These are phyloP conservation scores for Mycena floridula DNA, from an alignment of 768 basidiomycete genomes.

Conservation along the genomic window DNA sequence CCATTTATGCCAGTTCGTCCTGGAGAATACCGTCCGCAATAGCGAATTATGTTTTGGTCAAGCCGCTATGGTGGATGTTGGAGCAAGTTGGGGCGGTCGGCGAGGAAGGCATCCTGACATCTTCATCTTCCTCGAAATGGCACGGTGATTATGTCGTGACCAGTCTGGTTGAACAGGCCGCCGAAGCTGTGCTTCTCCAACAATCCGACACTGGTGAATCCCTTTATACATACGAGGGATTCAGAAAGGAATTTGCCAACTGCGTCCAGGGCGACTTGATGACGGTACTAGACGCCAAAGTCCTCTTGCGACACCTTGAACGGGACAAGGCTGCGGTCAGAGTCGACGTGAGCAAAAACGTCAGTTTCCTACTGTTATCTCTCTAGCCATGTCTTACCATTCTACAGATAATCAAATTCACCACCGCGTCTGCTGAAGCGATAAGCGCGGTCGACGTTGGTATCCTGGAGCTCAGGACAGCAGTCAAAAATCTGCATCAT, in stretches of 20 bases:
- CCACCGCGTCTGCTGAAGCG: constrained; percentile 28
- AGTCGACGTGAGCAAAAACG: constrained; percentile 67
- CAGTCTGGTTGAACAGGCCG: constrained; percentile 58
- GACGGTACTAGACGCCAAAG: constrained; percentile 56
- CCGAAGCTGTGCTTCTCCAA: constrained; percentile 44
- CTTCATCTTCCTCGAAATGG: constrained; percentile 39
- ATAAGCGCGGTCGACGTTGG: constrained; percentile 81
- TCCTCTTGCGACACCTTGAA: constrained; percentile 73
- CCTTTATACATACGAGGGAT: constrained; percentile 56
- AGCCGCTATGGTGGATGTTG: constrained; percentile 84
- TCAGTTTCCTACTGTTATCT: constrained; percentile 25
- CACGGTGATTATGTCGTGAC: constrained; percentile 71
- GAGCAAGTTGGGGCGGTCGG: constrained; percentile 71
- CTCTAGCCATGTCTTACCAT: constrained; percentile 25
- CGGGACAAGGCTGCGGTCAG: constrained; percentile 61
- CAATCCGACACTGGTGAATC: constrained; percentile 49
- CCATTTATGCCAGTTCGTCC: constrained; percentile 61
- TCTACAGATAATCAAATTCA: constrained; percentile 72
- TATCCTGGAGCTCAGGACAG: constrained; percentile 72
- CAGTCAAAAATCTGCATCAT: constrained; percentile 56
- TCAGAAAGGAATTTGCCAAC: constrained; percentile 51
- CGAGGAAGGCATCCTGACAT: constrained; percentile 42
- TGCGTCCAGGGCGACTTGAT: constrained; percentile 31
- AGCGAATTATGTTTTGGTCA: constrained; percentile 65
- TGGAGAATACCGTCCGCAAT: constrained; percentile 57